Percentiles rank a stretch among this genome's conserved stretches.
These are phyloP conservation scores for Singerocomus rubriflavus DNA, from an alignment of 1,284 basidiomycete genomes.

Conservation along the genomic window DNA sequence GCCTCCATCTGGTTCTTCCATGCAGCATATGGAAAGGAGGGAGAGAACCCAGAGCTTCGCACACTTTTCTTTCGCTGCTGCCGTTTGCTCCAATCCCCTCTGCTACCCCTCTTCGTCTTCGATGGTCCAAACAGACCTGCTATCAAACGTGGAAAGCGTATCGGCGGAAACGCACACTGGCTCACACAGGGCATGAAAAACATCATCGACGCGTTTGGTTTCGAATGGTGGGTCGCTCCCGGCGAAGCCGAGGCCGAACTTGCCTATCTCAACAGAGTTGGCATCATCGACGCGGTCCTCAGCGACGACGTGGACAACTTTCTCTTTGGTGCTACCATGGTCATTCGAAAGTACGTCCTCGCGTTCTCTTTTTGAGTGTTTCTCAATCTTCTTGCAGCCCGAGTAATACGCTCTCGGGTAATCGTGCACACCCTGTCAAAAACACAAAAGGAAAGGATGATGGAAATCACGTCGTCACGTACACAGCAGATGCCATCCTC, in stretches of 20 bases:
- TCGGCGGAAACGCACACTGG: slow-evolving; percentile 61
- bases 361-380: background rate
- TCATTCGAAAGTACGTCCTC: slow-evolving; percentile 70
- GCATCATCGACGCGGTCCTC: slow-evolving; percentile 84
- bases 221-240: slow-evolving; percentile 84
- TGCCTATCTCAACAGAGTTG: slow-evolving; percentile 79
- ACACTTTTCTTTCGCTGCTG: slow-evolving; percentile 76
- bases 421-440: slow-evolving; percentile 55
- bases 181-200: slow-evolving; percentile 69
- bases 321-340: slow-evolving; percentile 80
- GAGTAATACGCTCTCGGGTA: slow-evolving; percentile 71
- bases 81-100: slow-evolving; percentile 71
- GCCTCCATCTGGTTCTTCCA: slow-evolving; percentile 84
- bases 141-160: slow-evolving; percentile 77
- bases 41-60: slow-evolving; percentile 74
- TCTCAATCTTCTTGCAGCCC: slow-evolving; percentile 44
- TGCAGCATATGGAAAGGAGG: slow-evolving; percentile 67
- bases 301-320: slow-evolving; percentile 95
- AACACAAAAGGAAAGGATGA: slow-evolving; percentile 69
- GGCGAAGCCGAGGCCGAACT: slow-evolving; percentile 98
- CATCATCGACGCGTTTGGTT: slow-evolving; percentile 86
- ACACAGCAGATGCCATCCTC: slow-evolving; percentile 51
- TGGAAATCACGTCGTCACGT: slow-evolving; percentile 72
- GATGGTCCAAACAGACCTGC: slow-evolving; percentile 86
- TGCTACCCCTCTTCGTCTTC: slow-evolving; percentile 91